Conservation (phyloP, 148 eudicot species). For the Talinum fruticosum region DNA sequence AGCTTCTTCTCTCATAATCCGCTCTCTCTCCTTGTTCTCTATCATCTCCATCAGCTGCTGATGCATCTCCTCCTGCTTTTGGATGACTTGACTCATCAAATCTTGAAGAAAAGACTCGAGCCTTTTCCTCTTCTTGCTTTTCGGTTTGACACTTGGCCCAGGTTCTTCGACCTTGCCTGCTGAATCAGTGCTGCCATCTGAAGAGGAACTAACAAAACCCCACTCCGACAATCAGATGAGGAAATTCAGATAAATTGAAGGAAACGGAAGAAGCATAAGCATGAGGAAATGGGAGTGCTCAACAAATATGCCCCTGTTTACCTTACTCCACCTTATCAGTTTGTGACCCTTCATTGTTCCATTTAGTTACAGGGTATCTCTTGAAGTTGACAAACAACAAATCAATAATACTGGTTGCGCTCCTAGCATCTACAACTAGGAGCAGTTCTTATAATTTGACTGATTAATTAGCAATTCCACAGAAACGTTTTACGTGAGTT, state of each 20-base stretch:
- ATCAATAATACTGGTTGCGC: too few species aligned
- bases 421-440: too few species aligned
- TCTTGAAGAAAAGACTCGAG: slow-evolving; percentile 34
- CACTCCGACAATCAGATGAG: neutral
- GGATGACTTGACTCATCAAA: slow-evolving; percentile 34
- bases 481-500: too few species aligned
- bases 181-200: slow-evolving; percentile 34
- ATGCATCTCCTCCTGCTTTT: slow-evolving; percentile 59
- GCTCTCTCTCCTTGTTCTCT: slow-evolving; percentile 41
- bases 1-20: slow-evolving; percentile 45
- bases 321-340: too few species aligned
- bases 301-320: too few species aligned
- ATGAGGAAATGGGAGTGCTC: too few species aligned
- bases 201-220: slow-evolving; percentile 33
- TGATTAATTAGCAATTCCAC: too few species aligned
- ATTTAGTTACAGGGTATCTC: too few species aligned
- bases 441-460: too few species aligned
- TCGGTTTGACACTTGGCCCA: neutral
- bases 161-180: too few species aligned
- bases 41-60: slow-evolving; percentile 42
- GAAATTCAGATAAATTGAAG: neutral
- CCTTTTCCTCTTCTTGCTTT: slow-evolving; percentile 19
- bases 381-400: too few species aligned
- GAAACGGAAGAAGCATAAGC: neutral
- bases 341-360: too few species aligned